Base-by-base conservation (phyloP, 1,139 yeast species). In the Geotrichum histeridarum region DNA sequence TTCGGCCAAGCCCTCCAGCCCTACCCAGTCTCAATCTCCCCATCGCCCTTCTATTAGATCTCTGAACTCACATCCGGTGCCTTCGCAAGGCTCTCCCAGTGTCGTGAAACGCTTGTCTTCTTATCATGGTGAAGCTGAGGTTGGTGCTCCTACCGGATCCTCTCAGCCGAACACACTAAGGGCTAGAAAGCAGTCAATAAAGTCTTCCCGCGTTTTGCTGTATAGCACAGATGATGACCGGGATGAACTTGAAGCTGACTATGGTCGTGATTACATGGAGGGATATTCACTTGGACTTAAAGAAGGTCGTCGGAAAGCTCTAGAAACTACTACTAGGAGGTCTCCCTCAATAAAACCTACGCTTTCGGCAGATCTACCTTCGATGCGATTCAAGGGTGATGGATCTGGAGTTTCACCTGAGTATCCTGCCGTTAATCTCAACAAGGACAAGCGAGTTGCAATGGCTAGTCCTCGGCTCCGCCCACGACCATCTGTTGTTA, bases 251-350 rank as follows among this genome's bases (percentile, higher is more conserved):
- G 83, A 80, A 58, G 78, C 77, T 14, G 86, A 79, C 62, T 63
- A 77, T 50, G 84, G 81, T 59, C 67, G 84, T 27, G 84, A 83
- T 58, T 85, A 85, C 62, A 64, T 81, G 39, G 94, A 84, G 65
- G 93, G 93, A 0, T 82, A 82, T 61, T 78, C 77, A 43, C 93
- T 84, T 64, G 94, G 91, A 0, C 65, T 86, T 53, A 75, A 80
- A 61, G 77, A 57, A 57, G 64, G 61, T 27, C 59, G 61, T 32
- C 58, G 65, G 30, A 45, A 27, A 22, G 35, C 50, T 4, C 11
- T 31, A 8, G 47, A 48, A 31, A 12, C 51, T 7, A 8, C 41
- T 6, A 46, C 32, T 4, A 41, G 31, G 22, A 15, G 50, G 27
- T 32, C 41, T 27, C 51, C 51, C 7, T 39, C 12, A 8, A 41